Evolutionary conservation across 768 basidiomycete genomes (phyloP).

Genomic region (Neoboletus brunneissimus): DNA sequence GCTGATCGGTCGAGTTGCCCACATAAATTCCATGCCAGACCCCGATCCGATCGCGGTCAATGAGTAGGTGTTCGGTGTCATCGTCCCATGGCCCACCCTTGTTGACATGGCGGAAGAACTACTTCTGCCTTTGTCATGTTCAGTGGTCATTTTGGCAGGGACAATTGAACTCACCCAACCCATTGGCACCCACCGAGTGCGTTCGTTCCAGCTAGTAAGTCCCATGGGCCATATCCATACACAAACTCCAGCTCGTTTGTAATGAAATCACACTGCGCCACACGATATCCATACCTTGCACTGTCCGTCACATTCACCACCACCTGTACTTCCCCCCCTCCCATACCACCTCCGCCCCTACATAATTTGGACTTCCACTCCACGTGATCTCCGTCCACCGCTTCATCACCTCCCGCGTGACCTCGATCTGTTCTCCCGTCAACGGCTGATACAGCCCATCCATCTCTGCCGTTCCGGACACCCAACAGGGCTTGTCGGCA

Average conservation of each 20-base stretch:
- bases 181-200: neutral
- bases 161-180: neutral
- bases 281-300: constrained; percentile 4
- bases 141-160: neutral
- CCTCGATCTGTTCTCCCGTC: neutral
- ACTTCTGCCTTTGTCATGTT: neutral
- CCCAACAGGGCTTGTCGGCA: constrained; percentile 10
- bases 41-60: neutral
- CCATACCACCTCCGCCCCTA: constrained; percentile 11
- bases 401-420: constrained; percentile 8
- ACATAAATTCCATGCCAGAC: neutral
- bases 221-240: constrained; percentile 2
- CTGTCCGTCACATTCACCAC: constrained; percentile 9
- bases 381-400: constrained; percentile 14
- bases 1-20: no score
- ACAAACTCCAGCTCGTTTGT: constrained; percentile 6
- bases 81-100: neutral
- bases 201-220: neutral
- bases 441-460: constrained; percentile 19
- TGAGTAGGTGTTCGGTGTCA: neutral
- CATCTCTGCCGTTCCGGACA: constrained; percentile 11
- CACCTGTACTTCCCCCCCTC: constrained; percentile 1
- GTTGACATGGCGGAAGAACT: neutral
- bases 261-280: constrained; percentile 9
- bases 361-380: constrained; percentile 18